Base-by-base conservation (phyloP, 306 rosid genomes). In the Phaseolus lunatus region DNA sequence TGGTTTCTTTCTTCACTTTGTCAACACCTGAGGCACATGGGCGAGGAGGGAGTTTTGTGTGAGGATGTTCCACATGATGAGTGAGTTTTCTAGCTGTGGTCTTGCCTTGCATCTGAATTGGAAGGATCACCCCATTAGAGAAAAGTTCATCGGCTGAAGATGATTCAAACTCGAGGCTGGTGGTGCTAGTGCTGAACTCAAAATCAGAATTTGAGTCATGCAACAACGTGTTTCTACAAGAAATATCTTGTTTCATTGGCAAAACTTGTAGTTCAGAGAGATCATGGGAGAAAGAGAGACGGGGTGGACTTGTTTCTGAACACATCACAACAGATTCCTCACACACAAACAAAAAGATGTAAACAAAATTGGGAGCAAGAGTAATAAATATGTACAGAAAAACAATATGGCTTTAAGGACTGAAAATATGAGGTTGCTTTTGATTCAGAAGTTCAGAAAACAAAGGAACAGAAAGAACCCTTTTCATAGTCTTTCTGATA, bases 81-180 rank as follows among this genome's bases (percentile, higher is more conserved):
- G 47, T 72, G 23, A 73, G 77, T 65, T 76, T 85, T 47, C 48
- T 59, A 15, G 80, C 63, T 24, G 23, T 22, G 78, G 61, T 53
- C 33, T 52, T 83, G 11, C 84, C 75, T 76, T 77, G 85, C n/a
- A 79, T 84, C 35, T 86, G 88, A 24, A 75, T 81, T 2, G 99
- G 96, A 81, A 88, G 90, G 77, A 95, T 91, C 10, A 89, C 43
- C 0, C 97, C 99, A 83, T 92, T 87, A 9, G 88, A 89, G 82
- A 95, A 95, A 59, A 95, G 94, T 75, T 95, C 97, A 84, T 92
- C 99, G 18, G 99, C 97, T 1, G 91, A 85, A 57, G 91, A 87
- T 70, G 91, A 78, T 49, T 86, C 85, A 70, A 80, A 79, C 27
- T 67, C 86, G 62, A 77, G 67, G 56, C 67, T 59, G 61, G 82